Base-by-base conservation (phyloP, 179 eudicot genomes). In the Spergularia azorica region DNA sequence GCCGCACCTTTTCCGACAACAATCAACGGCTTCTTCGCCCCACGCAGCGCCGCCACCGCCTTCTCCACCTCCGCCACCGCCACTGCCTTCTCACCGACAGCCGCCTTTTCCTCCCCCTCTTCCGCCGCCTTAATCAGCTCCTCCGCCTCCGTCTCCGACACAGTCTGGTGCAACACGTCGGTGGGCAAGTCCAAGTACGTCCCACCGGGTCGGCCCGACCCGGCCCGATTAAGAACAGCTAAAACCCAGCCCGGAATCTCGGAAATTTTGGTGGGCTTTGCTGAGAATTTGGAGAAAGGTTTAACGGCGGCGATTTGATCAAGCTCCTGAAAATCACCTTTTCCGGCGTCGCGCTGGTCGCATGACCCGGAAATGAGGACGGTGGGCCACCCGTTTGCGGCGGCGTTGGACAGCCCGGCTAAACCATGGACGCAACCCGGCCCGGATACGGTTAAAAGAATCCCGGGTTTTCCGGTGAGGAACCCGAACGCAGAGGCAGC, bases 401-500 rank as follows among this genome's bases (percentile, higher is more conserved):
- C 84, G 72, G 97, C 96, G 82, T 95, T 93, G 76, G 98, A 95
- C 9, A 95, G 79, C 4, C 98, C 97, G 39, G 97, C 97, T 71
- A 95, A 90, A 58, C 90, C 97, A 79, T 95, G 98, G 26, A 95
- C 97, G 80, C 95, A 91, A 20, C 97, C 98, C 51, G 97, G 98
- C 36, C 97, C 98, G 67, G 98, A 95, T 63, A 95, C 97, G 17
- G 97, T 93, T 78, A 95, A 88, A 17, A 95, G 93, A 41, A 93
- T 41, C 2, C 95, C 97, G 15, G 98, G 97, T 18, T 82, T 83
- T 51, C 91, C 84, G 41, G 95, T 90, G 81, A 95, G 95, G 83
- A 76, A 95, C 4, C 98, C 98, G 84, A 88, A 91, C 48, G 98
- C 92, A n/a, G 97, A 91, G 79, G 98, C 96, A 54, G 98, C 97